Conservation (phyloP, 1,284 basidiomycete species). For the Ceratobasidium sp. region DNA sequence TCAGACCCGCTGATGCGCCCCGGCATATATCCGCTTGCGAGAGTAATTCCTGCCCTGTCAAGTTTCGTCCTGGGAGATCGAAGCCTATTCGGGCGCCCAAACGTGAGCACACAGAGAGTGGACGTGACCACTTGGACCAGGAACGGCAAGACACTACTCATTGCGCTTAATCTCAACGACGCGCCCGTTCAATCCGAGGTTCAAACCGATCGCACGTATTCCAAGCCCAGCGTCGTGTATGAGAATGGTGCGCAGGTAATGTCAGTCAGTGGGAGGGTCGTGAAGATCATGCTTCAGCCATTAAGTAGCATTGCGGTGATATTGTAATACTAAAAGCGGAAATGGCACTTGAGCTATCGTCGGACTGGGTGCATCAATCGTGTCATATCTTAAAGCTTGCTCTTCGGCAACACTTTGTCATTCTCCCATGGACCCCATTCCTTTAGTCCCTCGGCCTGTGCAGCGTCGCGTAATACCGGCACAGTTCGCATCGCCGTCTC, state of each 20-base stretch:
- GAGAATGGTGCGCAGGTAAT: slow-evolving; percentile 22
- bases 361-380: not conserved
- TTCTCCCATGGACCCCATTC: slow-evolving; percentile 35
- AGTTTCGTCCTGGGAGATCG: slow-evolving; percentile 50
- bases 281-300: slow-evolving; percentile 22
- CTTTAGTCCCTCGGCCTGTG: slow-evolving; percentile 55
- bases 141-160: slow-evolving; percentile 28
- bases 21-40: slow-evolving; percentile 61
- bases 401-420: slow-evolving; percentile 17
- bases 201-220: slow-evolving; percentile 17
- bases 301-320: slow-evolving; percentile 23
- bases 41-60: slow-evolving; percentile 52
- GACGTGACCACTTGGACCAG: slow-evolving; percentile 31
- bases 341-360: not conserved
- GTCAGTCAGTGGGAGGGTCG: not conserved
- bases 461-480: slow-evolving; percentile 59
- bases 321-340: not conserved
- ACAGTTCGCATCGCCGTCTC: slow-evolving; percentile 61
- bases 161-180: slow-evolving; percentile 40
- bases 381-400: slow-evolving; percentile 25
- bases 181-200: slow-evolving; percentile 40
- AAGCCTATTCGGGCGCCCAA: not conserved
- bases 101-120: slow-evolving; percentile 5
- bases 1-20: slow-evolving; percentile 61
- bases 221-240: not conserved